phyloP scores from a whole-genome alignment of 305 asterid genomes.

The Fraxinus platypoda region DNA sequence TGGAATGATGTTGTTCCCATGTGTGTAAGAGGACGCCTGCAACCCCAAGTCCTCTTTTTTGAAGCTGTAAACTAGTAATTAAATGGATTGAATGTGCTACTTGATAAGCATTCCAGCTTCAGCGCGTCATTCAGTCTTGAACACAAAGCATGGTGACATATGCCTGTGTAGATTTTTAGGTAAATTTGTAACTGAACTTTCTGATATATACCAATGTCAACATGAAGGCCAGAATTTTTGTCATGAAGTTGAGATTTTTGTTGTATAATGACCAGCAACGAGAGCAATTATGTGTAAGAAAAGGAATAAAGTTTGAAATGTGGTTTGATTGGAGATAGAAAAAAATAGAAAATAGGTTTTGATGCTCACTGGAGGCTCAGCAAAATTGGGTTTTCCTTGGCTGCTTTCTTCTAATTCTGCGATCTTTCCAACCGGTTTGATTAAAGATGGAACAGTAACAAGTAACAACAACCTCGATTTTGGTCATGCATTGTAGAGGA shows the following conservation, averaged over 20 bases:
- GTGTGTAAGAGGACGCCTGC: conserved; percentile 92
- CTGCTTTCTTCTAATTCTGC: conserved; percentile 25
- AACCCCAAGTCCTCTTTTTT: conserved; percentile 88
- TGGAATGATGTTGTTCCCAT: conserved; percentile 82
- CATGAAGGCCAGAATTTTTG: conserved; percentile 32
- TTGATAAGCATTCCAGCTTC: conserved; percentile 21
- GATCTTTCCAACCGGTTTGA: conserved; percentile 27
- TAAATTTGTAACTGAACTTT: conserved; percentile 19
- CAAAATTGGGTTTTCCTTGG: background rate
- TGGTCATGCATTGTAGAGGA: conserved; percentile 11
- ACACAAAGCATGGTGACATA: conserved; percentile 11
- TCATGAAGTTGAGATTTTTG: conserved; percentile 22
- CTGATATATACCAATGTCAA: conserved; percentile 23
- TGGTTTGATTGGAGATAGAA: conserved; percentile 21
- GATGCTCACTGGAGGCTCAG: conserved; percentile 22
- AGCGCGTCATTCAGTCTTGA: conserved; percentile 24
- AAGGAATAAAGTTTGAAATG: conserved; percentile 27
- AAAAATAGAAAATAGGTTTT: conserved; percentile 1
- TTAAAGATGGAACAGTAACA: conserved; percentile 10
- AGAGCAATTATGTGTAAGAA: conserved; percentile 21
- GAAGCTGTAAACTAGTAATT: conserved; percentile 70
- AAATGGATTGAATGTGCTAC: conserved; percentile 11
- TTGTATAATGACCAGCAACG: conserved; percentile 29
- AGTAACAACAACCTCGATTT: conserved; percentile 17
- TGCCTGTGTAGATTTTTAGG: conserved; percentile 15